Conservation (phyloP, 2,329 filamentous ascomycete species). For the Talaromyces rugulosus region DNA sequence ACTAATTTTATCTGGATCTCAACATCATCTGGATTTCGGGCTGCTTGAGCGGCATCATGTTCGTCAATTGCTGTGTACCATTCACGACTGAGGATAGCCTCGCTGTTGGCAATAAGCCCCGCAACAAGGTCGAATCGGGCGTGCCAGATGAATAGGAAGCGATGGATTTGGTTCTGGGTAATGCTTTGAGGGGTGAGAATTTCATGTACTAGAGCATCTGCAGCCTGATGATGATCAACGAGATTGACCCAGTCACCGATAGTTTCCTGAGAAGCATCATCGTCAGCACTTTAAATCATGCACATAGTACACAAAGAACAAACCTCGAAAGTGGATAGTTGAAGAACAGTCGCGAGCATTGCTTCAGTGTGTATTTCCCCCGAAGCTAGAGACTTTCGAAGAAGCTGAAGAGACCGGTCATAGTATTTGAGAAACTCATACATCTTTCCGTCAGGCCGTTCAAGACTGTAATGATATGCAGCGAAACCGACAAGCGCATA, state of each 20-base stretch:
- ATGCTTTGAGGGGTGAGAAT: conserved; percentile 74
- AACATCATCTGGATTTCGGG: conserved; percentile 59
- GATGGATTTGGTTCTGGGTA: conserved; percentile 64
- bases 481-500: conserved; percentile 86
- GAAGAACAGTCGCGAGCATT: conserved; percentile 80
- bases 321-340: conserved; percentile 92
- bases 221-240: conserved; percentile 87
- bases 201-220: conserved; percentile 71
- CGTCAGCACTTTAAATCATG: conserved; percentile 7
- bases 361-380: conserved; percentile 67
- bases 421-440: conserved; percentile 84
- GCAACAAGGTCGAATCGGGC: conserved; percentile 81
- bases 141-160: conserved; percentile 83
- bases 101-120: conserved; percentile 75
- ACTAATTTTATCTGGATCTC: conserved; percentile 64
- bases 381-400: conserved; percentile 67
- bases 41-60: conserved; percentile 58
- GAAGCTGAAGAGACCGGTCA: conserved; percentile 75
- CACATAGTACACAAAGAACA: conserved; percentile 17
- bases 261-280: conserved; percentile 64
- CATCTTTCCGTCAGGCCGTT: conserved; percentile 66
- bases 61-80: conserved; percentile 69
- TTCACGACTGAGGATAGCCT: conserved; percentile 66
- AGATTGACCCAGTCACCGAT: conserved; percentile 94
- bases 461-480: conserved; percentile 76